phyloP scores from a whole-genome alignment of 345 rosid species.

The Eucalyptus coolabah region DNA sequence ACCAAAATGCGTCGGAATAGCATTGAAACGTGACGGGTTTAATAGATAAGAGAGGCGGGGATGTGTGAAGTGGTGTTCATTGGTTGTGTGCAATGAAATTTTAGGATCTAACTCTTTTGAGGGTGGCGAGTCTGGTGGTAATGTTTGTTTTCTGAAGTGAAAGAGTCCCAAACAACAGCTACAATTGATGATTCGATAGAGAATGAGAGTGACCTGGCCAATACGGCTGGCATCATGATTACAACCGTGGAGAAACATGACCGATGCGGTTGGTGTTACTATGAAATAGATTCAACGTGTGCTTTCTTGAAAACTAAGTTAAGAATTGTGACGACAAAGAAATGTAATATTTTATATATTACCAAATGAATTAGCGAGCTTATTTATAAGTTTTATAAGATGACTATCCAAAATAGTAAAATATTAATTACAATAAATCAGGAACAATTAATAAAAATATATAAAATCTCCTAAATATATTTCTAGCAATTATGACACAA shows the following conservation, averaged over 20 bases:
- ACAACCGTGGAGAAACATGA: neutral
- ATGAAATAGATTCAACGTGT: neutral
- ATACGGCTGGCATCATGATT: neutral
- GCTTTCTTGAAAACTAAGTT: neutral
- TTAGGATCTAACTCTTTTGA: neutral
- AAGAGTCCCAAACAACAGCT: neutral
- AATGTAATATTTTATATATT: neutral
- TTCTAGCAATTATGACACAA: neutral
- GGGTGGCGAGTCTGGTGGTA: neutral
- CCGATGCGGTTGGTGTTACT: neutral
- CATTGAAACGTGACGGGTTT: neutral
- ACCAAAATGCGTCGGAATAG: neutral
- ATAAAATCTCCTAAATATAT: neutral
- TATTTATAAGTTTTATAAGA: neutral
- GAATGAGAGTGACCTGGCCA: neutral
- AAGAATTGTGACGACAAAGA: neutral
- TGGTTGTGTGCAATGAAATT: neutral
- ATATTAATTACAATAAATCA: neutral
- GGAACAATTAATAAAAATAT: neutral
- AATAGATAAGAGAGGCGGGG: neutral
- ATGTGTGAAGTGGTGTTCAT: neutral
- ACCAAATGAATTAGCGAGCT: neutral
- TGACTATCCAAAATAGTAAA: neutral
- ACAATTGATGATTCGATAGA: neutral
- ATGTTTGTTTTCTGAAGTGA: neutral